Base-by-base conservation (phyloP, 2,329 filamentous ascomycete species). In the Aspergillus arachidicola region DNA sequence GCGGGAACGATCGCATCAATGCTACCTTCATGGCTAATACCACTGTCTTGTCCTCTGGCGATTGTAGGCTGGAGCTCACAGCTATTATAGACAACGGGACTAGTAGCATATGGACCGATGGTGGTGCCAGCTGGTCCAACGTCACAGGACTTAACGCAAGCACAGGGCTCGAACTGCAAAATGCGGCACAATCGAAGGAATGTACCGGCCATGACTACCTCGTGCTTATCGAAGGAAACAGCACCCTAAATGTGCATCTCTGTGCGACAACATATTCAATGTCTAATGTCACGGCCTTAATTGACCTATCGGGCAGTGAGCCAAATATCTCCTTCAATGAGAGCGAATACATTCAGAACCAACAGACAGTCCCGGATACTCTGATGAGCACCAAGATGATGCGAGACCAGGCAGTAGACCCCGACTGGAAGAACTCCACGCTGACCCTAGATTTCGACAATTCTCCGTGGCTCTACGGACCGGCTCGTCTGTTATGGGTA, bases 121-220 rank as follows among this genome's bases (percentile, higher is more conserved):
- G 55, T 28, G 55, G 55, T 21, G 55, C 36, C 36, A 57, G 55
- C 55, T 57, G 55, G 55, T 57, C 55, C 9, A 57, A 57, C 10
- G n/a, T 34, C 10, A 45, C 55, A 19, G 26, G 14, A 32, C n/a
- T 57, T 9, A 43, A 41, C 36, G 9, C 28, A 30, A 34, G 23
- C 36, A 19, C 6, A 3, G 21, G 16, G 3, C 23, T 19, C 14
- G 14, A 11, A 5, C 26, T 16, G 11, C 4, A 14, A 1, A 16
- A 28, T 19, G 55, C 14, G 21, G 30, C 34, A 16, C 26, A 43
- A 23, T 45, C 55, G 9, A 28, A 36, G 14, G 55, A 26, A 26
- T 57, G 55, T 30, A 26, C 23, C 7, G 38, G n/a, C 14, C 36
- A 28, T 19, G 55, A 57, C 9, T 43, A 38, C 14, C 36, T 57